Evolutionary conservation across 192 early-diverging fungal genomes (phyloP).

Genomic region (Oehlia diaphana): DNA sequence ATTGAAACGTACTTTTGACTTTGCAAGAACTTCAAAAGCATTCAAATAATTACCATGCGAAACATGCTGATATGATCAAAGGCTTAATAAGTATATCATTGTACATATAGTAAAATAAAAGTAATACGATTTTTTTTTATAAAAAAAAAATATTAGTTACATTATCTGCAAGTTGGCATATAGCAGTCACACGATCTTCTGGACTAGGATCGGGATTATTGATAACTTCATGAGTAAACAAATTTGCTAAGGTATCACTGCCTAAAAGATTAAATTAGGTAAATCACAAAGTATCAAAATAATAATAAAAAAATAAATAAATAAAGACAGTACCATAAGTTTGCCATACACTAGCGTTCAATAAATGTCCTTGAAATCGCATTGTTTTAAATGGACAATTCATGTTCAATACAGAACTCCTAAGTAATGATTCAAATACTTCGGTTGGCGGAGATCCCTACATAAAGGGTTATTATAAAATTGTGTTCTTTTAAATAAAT

Average conservation of each 20-base stretch:
- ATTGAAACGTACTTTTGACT: conserved; percentile 10
- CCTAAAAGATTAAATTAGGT: not conserved
- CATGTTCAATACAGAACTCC: conserved; percentile 20
- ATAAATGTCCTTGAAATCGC: conserved; percentile 11
- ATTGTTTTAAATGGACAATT: conserved; percentile 16
- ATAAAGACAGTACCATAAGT: conserved; percentile 21
- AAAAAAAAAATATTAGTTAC: not conserved
- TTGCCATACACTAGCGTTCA: conserved; percentile 21
- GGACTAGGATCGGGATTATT: not conserved
- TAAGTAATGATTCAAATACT: conserved; percentile 28
- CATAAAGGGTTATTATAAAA: not conserved
- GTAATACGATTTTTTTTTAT: no score
- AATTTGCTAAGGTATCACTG: not conserved
- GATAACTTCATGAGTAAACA: conserved; percentile 17
- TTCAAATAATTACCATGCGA: conserved; percentile 23
- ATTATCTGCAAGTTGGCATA: conserved; percentile 26
- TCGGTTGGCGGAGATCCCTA: conserved; percentile 22
- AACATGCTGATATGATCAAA: conserved; percentile 14
- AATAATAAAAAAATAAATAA: not conserved
- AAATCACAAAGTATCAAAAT: not conserved
- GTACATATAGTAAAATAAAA: not conserved
- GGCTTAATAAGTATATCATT: not conserved
- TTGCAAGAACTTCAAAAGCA: conserved; percentile 16
- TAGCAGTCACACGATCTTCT: conserved; percentile 23
- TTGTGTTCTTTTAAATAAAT: not conserved